Conservation (phyloP, 2,329 filamentous ascomycete genomes). For the Alternaria panax region DNA sequence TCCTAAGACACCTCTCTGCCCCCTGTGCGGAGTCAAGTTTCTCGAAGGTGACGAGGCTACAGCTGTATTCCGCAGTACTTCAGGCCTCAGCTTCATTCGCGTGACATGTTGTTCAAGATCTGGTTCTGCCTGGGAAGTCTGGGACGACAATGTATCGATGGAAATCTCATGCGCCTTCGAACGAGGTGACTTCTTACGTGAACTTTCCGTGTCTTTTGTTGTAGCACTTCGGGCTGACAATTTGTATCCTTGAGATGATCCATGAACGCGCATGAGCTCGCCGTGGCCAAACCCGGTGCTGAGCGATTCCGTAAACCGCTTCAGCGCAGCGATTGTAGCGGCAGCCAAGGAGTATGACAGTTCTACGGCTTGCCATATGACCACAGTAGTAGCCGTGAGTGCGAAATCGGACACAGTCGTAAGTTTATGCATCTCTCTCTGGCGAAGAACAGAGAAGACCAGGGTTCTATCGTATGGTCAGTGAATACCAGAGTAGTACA, state of each 20-base stretch:
- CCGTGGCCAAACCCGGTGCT: constrained; percentile 25
- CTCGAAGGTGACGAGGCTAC: background rate
- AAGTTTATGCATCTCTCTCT: constrained; percentile 10
- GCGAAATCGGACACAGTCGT: constrained; percentile 7
- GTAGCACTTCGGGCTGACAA: constrained; percentile 13
- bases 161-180: background rate
- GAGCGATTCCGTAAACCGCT: constrained; percentile 21
- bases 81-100: background rate
- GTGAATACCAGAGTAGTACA: background rate
- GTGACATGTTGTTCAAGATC: background rate
- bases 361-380: constrained; percentile 22
- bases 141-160: background rate
- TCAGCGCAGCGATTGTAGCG: constrained; percentile 19
- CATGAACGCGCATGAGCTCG: constrained; percentile 18
- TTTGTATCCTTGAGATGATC: constrained; percentile 12
- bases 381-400: constrained; percentile 15
- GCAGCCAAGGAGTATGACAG: constrained; percentile 18
- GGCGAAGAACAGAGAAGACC: constrained; percentile 14
- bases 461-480: constrained; percentile 6
- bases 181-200: background rate
- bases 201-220: background rate
- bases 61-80: background rate
- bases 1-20: too few relatives aligned
- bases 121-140: background rate
- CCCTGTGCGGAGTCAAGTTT: background rate